Evolutionary conservation across 192 early-diverging fungal species (phyloP).

Genomic region (Kickxella alabastrina): DNA sequence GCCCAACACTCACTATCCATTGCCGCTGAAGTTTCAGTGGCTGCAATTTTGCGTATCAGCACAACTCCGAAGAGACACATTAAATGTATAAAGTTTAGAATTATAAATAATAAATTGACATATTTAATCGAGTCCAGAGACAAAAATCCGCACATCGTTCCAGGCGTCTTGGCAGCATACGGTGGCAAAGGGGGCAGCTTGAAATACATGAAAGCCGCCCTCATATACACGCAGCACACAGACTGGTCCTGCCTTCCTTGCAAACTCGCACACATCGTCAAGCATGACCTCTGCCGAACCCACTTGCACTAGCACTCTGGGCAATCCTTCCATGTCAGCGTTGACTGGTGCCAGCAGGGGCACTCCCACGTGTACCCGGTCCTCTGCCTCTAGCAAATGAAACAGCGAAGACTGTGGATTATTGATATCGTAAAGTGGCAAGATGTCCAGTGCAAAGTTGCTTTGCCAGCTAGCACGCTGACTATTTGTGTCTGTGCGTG

Average conservation of each 20-base stretch:
- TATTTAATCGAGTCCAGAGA: not conserved
- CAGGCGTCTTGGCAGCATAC: conserved; percentile 2
- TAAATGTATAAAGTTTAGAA: not conserved
- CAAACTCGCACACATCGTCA: conserved; percentile 45
- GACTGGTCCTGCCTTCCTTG: not conserved
- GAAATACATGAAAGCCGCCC: conserved; percentile 41
- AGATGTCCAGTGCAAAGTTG: conserved; percentile 11
- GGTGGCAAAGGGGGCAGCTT: conserved; percentile 6
- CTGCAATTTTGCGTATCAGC: not conserved
- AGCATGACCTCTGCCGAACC: conserved; percentile 33
- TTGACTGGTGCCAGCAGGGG: conserved; percentile 38
- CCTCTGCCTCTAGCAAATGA: conserved; percentile 8
- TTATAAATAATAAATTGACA: not conserved
- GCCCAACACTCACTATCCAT: too few species aligned
- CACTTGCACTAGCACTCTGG: conserved; percentile 37
- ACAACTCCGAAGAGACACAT: not conserved
- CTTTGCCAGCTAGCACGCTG: conserved; percentile 12
- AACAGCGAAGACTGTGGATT: not conserved
- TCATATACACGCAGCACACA: conserved; percentile 5
- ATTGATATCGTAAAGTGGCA: not conserved
- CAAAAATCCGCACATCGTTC: conserved; percentile 14
- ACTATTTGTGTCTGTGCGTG: conserved; percentile 35
- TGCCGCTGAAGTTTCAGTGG: too few species aligned
- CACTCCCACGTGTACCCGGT: conserved; percentile 4
- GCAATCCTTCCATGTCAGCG: conserved; percentile 13